phyloP scores from a whole-genome alignment of 805 yeast species.

The Huiozyma naganishii region DNA sequence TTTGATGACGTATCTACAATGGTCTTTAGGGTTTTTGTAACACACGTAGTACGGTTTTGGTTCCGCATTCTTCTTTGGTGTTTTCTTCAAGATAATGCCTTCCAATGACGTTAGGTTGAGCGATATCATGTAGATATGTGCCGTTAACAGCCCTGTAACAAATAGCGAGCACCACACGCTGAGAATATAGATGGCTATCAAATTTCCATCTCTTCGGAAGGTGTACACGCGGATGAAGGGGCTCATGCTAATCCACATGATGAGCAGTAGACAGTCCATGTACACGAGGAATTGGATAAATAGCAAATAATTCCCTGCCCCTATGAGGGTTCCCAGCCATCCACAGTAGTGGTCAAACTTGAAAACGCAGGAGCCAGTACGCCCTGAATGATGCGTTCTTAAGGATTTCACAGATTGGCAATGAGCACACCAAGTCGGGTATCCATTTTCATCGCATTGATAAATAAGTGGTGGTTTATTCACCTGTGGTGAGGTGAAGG shows the following conservation, averaged over 20 bases:
- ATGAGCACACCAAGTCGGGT: slow-evolving; percentile 62
- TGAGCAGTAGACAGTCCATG: slow-evolving; percentile 30
- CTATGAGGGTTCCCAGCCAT: slow-evolving; percentile 67
- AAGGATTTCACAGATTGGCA: slow-evolving; percentile 58
- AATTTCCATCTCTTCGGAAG: slow-evolving; percentile 34
- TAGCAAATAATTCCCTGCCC: slow-evolving; percentile 48
- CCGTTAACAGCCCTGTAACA: slow-evolving; percentile 31
- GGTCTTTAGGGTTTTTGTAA: slow-evolving; percentile 17
- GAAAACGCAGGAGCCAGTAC: slow-evolving; percentile 47
- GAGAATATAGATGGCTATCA: slow-evolving; percentile 37
- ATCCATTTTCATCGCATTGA: slow-evolving; percentile 60
- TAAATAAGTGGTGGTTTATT: slow-evolving; percentile 46
- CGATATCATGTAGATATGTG: slow-evolving; percentile 36
- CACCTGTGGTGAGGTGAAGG: slow-evolving; percentile 6
- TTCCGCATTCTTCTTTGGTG: neutral
- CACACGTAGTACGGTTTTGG: slow-evolving; percentile 20
- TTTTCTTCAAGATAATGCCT: slow-evolving; percentile 26
- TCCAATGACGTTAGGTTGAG: slow-evolving; percentile 51
- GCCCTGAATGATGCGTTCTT: slow-evolving; percentile 61
- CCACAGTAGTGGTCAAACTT: slow-evolving; percentile 77
- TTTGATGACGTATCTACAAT: slow-evolving; percentile 34
- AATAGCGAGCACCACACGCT: slow-evolving; percentile 33
- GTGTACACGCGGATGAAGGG: slow-evolving; percentile 18
- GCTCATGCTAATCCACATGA: slow-evolving; percentile 31
- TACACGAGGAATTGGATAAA: slow-evolving; percentile 45